These are phyloP conservation scores for Aspergillus sp. DNA, from an alignment of 2,329 filamentous ascomycete genomes.

Conservation along the genomic window DNA sequence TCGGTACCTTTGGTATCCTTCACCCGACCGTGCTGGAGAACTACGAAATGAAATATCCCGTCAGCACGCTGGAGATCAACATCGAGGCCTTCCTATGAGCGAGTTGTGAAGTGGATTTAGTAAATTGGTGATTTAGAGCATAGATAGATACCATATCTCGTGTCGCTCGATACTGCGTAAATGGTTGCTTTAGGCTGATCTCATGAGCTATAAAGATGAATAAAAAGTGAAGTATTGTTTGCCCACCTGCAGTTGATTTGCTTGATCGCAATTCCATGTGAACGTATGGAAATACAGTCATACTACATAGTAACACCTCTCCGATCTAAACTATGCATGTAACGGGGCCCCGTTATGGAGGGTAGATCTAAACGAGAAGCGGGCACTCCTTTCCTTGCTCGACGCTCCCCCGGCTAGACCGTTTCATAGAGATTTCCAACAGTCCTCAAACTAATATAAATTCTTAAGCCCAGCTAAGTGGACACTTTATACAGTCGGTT, in stretches of 20 bases:
- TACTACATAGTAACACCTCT: background rate
- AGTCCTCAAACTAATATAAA: background rate
- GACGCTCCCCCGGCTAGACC: background rate
- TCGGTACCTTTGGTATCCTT: slow-evolving; percentile 91
- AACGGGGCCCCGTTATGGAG: background rate
- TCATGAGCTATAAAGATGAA: background rate
- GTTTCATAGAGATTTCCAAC: background rate
- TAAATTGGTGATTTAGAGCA: slow-evolving; percentile 2
- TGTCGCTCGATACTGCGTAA: slow-evolving; percentile 1
- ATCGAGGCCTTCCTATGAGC: slow-evolving; percentile 82
- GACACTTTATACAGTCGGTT: background rate
- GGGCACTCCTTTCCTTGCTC: background rate
- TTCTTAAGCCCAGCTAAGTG: background rate
- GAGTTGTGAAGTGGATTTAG: background rate
- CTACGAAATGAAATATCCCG: slow-evolving; percentile 88
- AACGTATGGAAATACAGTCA: no score
- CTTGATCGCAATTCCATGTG: background rate
- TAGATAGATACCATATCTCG: slow-evolving; percentile 12
- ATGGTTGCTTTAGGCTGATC: background rate
- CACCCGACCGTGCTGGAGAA: slow-evolving; percentile 92
- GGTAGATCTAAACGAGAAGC: background rate
- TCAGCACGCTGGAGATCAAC: slow-evolving; percentile 92
- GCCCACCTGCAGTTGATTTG: background rate
- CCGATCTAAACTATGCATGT: background rate
- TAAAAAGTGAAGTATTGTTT: slow-evolving; percentile 1